These are phyloP conservation scores for Adenanthera pavonina DNA, from an alignment of 306 rosid genomes.

Conservation along the genomic window DNA sequence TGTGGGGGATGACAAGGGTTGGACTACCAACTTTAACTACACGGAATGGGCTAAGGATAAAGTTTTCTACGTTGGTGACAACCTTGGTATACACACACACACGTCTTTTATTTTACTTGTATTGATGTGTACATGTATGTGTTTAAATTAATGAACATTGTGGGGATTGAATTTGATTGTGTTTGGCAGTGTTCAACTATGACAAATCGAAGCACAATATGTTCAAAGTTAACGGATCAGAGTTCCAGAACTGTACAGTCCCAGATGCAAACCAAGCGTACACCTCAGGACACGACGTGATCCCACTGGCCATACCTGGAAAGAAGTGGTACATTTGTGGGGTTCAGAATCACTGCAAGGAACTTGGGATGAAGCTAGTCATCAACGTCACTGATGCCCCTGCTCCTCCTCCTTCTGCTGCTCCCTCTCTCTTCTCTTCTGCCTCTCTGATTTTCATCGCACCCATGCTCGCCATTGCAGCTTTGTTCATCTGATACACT, in stretches of 20 bases:
- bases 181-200: neutral
- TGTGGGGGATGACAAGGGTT: neutral
- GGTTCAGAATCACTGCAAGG: neutral
- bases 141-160: neutral
- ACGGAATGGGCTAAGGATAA: neutral
- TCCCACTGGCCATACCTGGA: neutral
- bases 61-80: neutral
- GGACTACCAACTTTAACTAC: neutral
- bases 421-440: neutral
- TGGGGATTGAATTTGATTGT: neutral
- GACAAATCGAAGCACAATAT: neutral
- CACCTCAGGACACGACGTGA: neutral
- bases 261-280: neutral
- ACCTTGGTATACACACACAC: neutral
- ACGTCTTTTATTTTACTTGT: neutral
- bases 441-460: neutral
- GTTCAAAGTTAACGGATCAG: neutral
- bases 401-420: too few relatives aligned
- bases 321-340: neutral
- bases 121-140: neutral
- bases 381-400: neutral
- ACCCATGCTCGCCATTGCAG: neutral
- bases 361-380: neutral
- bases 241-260: neutral
- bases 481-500: neutral